Base-by-base conservation (phyloP, 352 stramenopile species). In the Globisporangium parvum region DNA sequence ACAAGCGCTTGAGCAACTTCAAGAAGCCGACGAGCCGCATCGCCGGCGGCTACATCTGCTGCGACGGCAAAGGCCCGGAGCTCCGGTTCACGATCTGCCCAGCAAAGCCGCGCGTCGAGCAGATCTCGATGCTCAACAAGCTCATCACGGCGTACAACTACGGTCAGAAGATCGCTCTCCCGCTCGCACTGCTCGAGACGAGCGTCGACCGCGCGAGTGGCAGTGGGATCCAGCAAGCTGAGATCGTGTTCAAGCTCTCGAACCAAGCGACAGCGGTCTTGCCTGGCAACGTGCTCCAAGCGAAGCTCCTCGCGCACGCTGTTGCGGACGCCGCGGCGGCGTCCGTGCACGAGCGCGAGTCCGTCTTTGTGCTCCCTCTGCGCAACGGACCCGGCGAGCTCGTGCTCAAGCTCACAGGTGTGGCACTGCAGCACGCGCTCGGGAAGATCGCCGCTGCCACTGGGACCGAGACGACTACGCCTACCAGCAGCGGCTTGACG, bases 111-210 rank as follows among this genome's bases (percentile, higher is more conserved):
- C 65, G 73, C 33, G 70, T 94, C 20, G 75, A 90, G 61, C 78
- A 91, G 63, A 90, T 94, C 63, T 80, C 78, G 51, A 88, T 94
- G 74, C 62, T 88, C 23, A 87, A 88, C 65, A 92, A 91, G 60
- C 74, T 91, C 55, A 90, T 94, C 56, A 85, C 81, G 56, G 58
- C 76, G 2, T 94, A 94, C 54, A 76, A 80, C 54, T 94, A 91
- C 61, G 80, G 81, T 41, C 84, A 94, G 63, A 88, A 88, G 62
- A 94, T 94, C 65, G 81, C 80, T 26, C 44, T 94, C 42, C 77
- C 81, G 15, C 60, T 85, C 37, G 73, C 68, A 15, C 53, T 93
- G 31, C 57, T 93, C 37, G 77, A 89, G 47, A 53, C 15, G 6
- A 79, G 69, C 50, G 67, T 62, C 18, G 69, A 70, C 11, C 67